A percentile compares a stretch with the other conserved stretches of the same genome.
phyloP scores from a whole-genome alignment of 208 protist genomes.

The Tetramitus jugosus region DNA sequence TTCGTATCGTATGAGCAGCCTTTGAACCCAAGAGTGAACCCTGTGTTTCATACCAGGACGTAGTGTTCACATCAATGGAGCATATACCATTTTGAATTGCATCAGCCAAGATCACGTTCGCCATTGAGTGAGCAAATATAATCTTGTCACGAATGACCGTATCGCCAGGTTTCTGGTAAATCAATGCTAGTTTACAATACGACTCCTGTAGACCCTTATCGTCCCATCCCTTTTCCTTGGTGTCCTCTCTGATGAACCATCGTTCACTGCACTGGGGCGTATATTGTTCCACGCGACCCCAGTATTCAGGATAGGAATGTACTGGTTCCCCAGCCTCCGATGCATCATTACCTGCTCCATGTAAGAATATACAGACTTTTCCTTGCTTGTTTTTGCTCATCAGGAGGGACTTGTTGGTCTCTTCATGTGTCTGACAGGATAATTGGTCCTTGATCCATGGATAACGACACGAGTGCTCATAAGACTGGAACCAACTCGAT shows the following conservation, averaged over 20 bases:
- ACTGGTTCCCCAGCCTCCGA: neutral
- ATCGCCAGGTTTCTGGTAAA: no score
- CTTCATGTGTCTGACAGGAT: neutral
- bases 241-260: neutral
- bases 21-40: neutral
- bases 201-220: neutral
- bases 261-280: conserved; percentile 3
- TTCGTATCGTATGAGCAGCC: neutral
- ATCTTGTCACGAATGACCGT: neutral
- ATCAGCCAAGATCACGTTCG: neutral
- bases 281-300: neutral
- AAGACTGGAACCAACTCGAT: neutral
- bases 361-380: conserved; percentile 1
- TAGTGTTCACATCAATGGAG: neutral
- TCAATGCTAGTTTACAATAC: conserved; percentile 9
- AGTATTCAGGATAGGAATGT: neutral
- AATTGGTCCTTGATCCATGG: neutral
- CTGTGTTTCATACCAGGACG: neutral
- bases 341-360: neutral
- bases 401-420: neutral
- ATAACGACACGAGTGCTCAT: neutral
- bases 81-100: neutral
- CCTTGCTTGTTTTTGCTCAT: neutral
- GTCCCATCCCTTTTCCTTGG: neutral
- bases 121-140: neutral